These are phyloP conservation scores for Artemisia tridentata DNA, from an alignment of 129 eudicot species.

Conservation along the genomic window DNA sequence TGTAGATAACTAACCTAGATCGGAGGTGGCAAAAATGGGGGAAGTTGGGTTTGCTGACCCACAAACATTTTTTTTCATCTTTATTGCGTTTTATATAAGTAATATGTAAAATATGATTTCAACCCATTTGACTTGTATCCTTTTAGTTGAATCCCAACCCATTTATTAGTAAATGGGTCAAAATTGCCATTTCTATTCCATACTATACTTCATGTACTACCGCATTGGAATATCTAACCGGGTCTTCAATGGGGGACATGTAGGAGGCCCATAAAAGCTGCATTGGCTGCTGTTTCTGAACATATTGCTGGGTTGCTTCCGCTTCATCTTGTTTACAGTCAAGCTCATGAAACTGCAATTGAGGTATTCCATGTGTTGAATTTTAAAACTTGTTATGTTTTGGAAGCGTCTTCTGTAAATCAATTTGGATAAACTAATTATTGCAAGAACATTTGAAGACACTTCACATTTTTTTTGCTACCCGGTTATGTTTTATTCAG, in stretches of 20 bases:
- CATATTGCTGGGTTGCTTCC: conserved; percentile 94
- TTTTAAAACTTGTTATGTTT: background rate
- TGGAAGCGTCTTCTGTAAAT: background rate
- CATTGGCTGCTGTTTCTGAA: conserved; percentile 84
- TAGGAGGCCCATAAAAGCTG: conserved; percentile 99
- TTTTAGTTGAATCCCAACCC: no score
- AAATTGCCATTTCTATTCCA: no score
- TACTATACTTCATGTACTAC: background rate
- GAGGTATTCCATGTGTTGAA: conserved; percentile 55
- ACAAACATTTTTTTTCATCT: no score
- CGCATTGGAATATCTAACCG: background rate
- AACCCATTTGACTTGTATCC: no score
- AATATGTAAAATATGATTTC: no score
- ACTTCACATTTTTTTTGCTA: background rate
- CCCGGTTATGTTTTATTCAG: background rate
- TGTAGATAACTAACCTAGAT: no score
- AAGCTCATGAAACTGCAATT: conserved; percentile 92
- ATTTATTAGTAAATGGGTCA: no score
- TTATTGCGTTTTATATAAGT: no score
- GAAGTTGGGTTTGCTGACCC: no score
- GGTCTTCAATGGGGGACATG: conserved; percentile 2
- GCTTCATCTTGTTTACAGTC: conserved; percentile 91
- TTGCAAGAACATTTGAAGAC: conserved; percentile 1
- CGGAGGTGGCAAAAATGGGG: no score
- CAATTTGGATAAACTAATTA: conserved; percentile 5